Base-by-base conservation (phyloP, 352 stramenopile species). In the Pythium dissimile region DNA sequence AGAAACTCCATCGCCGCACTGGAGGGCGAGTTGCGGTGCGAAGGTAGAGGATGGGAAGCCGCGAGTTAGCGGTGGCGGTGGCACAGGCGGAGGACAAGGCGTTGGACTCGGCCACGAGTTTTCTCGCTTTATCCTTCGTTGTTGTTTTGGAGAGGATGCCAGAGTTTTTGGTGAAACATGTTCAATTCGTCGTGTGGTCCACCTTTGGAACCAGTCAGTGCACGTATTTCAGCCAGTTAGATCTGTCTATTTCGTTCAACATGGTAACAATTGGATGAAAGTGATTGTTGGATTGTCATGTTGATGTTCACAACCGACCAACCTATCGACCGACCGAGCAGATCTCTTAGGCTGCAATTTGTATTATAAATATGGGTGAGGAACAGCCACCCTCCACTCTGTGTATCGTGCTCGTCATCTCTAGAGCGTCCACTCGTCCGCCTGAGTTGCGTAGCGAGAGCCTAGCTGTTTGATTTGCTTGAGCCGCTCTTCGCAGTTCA, bases 391-490 rank as follows among this genome's bases (percentile, higher is more conserved):
- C n/a, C n/a, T n/a, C n/a, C n/a, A n/a, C n/a, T n/a, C n/a, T n/a
- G n/a, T n/a, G n/a, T n/a, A n/a, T n/a, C n/a, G n/a, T n/a, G n/a
- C n/a, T n/a, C 12, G 5, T 41, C 13, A 41, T 15, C 5, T 16
- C 13, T 51, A 32, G 6, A 60, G 38, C 5, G 47, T 82, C 80
- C 80, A 90, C 30, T 87, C 80, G 23, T 86, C 66, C 16, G 43
- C 21, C 1, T 62, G 13, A 8, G 61, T 78, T 21, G 73, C 67
- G 35, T 88, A 56, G 3, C 83, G 83, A 49, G 87, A 64, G 0
- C 74, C 77, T 21, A 95, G 72, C 47, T 92, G 84, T 51, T 92
- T 91, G 68, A 95, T 95, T 62, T 95, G 86, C 69, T 92, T 92
- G 42, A 95, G 60, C 3, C 86, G 82, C 45, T 92, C 86, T 54